Evolutionary conservation across 495 filamentous ascomycete genomes (phyloP), one percentile per base, ranked within the genome.

Genomic region (Penicillium ucsense): DNA sequence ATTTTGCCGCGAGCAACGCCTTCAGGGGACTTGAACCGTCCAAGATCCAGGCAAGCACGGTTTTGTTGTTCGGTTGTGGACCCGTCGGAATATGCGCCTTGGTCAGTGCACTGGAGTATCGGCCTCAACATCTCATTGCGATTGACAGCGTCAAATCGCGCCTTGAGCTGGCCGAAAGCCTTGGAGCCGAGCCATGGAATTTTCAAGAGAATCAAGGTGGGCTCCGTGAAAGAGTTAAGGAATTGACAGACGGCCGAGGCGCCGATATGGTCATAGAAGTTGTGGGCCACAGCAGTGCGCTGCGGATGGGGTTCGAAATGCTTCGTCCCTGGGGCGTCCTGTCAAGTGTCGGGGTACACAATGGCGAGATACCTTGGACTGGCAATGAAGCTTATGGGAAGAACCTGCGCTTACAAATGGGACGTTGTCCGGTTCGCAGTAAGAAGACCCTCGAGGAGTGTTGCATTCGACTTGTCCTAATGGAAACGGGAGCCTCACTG

Each of bases 201-300:
- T 89, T 87, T 52, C 59, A 76, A 48, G 77, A 66, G 7, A 75
- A 91, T 41, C 80, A 72, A 5, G 67, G 88, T 59, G 66, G 78
- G 9, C 28, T 61, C 1, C 50, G 56, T 4, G 62, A 71, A 50
- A 66, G 84, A 46, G 80, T 95, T 10, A 78, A 79, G 60, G 83
- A 86, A 43, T 70, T 82, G 27, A 94, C 86, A 0, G 79, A 83
- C 9, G 86, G 86, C 0, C 70, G 90, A 11, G 90, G 90, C 0
- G 90, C 88, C 0, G 90, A 96, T 68, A 78, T 84, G 0, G 83
- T 89, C 5, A 80, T 95, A 41, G 90, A 96, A 62, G 84, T 92
- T 6, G 90, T 96, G 2, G 90, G 90, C 0, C 65, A 85, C 45
- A 86, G 80, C 32, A 75, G 79, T 40, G 90, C 90, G 3, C 63